These are phyloP conservation scores for Mrakia hoshinonis DNA, from an alignment of 768 basidiomycete genomes.

Conservation along the genomic window DNA sequence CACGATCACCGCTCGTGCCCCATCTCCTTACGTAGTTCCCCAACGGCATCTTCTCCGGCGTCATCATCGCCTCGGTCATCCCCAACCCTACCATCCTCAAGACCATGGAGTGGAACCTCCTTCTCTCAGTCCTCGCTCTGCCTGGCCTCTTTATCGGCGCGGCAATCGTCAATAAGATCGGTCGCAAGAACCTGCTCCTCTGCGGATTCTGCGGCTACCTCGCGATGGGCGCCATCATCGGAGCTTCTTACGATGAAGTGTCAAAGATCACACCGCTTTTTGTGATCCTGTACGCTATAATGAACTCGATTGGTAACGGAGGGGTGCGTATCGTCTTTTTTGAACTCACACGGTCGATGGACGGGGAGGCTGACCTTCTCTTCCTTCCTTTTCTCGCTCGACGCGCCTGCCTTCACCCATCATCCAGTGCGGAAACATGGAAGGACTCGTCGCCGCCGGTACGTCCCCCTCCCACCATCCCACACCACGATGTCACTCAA, in stretches of 20 bases:
- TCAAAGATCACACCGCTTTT: slow-evolving; percentile 58
- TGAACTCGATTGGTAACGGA: slow-evolving; percentile 59
- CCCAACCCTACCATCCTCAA: slow-evolving; percentile 45
- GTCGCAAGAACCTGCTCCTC: slow-evolving; percentile 33
- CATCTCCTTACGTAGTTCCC: slow-evolving; percentile 33
- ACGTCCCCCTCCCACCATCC: background rate
- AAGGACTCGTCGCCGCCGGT: slow-evolving; percentile 53
- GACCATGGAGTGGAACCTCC: slow-evolving; percentile 63
- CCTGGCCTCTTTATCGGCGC: slow-evolving; percentile 48
- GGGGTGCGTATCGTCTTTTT: too few relatives aligned
- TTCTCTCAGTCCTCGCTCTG: slow-evolving; percentile 54
- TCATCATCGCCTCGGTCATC: slow-evolving; percentile 61
- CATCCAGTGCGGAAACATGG: slow-evolving; percentile 64
- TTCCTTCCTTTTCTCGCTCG: too few relatives aligned
- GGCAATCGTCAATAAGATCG: slow-evolving; percentile 48
- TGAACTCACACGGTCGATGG: too few relatives aligned
- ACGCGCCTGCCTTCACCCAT: too few relatives aligned
- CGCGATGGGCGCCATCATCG: slow-evolving; percentile 31
- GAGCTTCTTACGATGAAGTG: slow-evolving; percentile 55
- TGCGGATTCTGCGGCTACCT: slow-evolving; percentile 51
- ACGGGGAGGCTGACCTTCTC: too few relatives aligned
- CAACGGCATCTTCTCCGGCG: slow-evolving; percentile 59
- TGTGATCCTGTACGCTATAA: slow-evolving; percentile 56
- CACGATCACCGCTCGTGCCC: background rate
- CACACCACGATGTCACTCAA: too few relatives aligned